These are phyloP conservation scores for Paraphaeosphaeria minitans DNA, from an alignment of 2,329 filamentous ascomycete genomes.

Conservation along the genomic window DNA sequence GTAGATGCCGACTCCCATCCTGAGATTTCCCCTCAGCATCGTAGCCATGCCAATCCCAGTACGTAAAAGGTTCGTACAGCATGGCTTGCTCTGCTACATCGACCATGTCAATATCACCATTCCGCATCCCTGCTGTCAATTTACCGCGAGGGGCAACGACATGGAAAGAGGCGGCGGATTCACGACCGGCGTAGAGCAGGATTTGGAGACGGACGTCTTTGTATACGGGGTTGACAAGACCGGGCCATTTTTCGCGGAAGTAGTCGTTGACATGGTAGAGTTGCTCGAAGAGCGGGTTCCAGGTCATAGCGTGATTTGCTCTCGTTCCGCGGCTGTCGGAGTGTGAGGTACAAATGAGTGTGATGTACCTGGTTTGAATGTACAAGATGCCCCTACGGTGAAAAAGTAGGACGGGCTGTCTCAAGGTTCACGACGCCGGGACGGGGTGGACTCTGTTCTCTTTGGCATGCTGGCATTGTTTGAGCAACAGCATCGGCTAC, in stretches of 20 bases:
- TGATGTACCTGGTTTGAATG: background rate
- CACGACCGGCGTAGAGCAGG: slow-evolving; percentile 18
- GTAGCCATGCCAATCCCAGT: slow-evolving; percentile 32
- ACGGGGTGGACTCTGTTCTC: background rate
- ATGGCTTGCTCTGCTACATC: slow-evolving; percentile 11
- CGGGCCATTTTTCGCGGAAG: background rate
- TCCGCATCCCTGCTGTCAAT: too few relatives aligned
- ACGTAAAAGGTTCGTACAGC: slow-evolving; percentile 32
- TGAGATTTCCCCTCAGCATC: background rate
- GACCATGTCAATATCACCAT: background rate
- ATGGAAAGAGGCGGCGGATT: slow-evolving; percentile 19
- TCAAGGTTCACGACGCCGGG: background rate
- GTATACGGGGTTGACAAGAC: background rate
- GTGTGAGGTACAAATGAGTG: background rate
- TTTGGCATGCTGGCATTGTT: background rate
- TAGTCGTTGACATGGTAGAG: slow-evolving; percentile 1
- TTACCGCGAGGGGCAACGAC: slow-evolving; percentile 3
- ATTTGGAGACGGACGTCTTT: slow-evolving; percentile 3
- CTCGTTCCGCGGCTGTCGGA: background rate
- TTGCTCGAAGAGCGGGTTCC: background rate
- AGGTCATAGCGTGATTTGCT: background rate
- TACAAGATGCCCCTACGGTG: background rate
- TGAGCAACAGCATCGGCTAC: background rate
- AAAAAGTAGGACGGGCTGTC: background rate
- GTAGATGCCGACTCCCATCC: background rate